Conservation (phyloP, 1,139 yeast genomes). For the Neolecta irregularis region DNA sequence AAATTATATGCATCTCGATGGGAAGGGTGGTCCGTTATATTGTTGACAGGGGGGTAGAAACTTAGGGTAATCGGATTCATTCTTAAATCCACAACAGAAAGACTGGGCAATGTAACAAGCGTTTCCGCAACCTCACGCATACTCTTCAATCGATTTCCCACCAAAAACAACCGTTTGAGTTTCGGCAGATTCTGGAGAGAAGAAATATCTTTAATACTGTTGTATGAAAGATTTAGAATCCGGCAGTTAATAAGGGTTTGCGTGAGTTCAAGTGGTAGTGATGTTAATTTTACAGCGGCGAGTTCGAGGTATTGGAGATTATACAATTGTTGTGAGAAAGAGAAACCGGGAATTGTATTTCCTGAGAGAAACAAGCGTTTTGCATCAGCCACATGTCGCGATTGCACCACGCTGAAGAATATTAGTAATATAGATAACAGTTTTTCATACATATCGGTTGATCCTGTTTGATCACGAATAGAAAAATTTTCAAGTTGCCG, state of each 20-base stretch:
- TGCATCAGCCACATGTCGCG: conserved; percentile 18
- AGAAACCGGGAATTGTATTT: conserved; percentile 15
- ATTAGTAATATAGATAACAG: too few species aligned
- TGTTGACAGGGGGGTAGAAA: conserved; percentile 18
- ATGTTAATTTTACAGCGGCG: conserved; percentile 19
- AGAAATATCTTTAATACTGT: conserved; percentile 19
- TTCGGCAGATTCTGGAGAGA: conserved; percentile 21
- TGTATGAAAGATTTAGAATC: conserved; percentile 24
- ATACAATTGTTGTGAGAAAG: conserved; percentile 20
- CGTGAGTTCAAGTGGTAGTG: conserved; percentile 20
- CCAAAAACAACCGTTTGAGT: conserved; percentile 21
- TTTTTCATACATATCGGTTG: not conserved
- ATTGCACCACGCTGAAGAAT: too few species aligned
- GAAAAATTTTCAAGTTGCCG: conserved; percentile 15
- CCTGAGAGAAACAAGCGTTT: conserved; percentile 20
- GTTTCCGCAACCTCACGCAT: conserved; percentile 18
- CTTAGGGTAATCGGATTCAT: conserved; percentile 22
- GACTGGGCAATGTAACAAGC: conserved; percentile 16
- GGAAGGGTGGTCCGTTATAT: too few species aligned
- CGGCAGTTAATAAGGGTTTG: conserved; percentile 21
- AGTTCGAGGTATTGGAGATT: conserved; percentile 24
- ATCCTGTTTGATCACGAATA: conserved; percentile 17
- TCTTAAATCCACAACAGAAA: conserved; percentile 22
- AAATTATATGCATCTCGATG: not conserved
- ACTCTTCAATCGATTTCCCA: conserved; percentile 20